These are phyloP conservation scores for Entomortierella lignicola DNA, from an alignment of 192 early-diverging fungal genomes.

Conservation along the genomic window DNA sequence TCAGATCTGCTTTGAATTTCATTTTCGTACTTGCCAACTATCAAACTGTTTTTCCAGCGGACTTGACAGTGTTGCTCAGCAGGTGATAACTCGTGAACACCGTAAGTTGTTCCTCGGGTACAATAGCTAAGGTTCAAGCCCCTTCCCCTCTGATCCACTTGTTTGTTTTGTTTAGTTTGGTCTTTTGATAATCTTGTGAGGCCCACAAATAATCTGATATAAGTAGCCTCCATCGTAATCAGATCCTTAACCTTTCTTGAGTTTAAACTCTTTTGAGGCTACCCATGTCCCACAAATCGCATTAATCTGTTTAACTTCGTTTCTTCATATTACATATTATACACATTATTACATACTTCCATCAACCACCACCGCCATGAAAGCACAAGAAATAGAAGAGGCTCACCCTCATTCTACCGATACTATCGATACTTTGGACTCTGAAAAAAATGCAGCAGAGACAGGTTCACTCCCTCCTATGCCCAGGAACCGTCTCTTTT, in stretches of 20 bases:
- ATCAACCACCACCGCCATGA: too few species aligned
- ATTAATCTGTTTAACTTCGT: not conserved
- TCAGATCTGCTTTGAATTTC: too few species aligned
- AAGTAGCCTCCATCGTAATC: not conserved
- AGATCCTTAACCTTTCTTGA: not conserved
- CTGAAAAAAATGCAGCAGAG: too few species aligned
- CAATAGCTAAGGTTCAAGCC: too few species aligned
- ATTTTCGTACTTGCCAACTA: too few species aligned
- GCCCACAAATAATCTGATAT: not conserved
- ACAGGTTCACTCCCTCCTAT: not conserved
- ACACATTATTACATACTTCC: not conserved
- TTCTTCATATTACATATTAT: not conserved
- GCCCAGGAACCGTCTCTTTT: constrained; percentile 23
- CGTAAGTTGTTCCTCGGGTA: not conserved
- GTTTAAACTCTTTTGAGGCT: not conserved
- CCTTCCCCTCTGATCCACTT: too few species aligned
- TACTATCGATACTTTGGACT: not conserved
- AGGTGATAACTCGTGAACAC: not conserved
- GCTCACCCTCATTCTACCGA: not conserved
- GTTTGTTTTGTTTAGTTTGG: too few species aligned
- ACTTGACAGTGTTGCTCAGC: too few species aligned
- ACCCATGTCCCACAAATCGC: not conserved
- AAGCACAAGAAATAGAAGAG: too few species aligned
- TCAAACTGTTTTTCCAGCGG: too few species aligned
- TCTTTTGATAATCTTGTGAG: not conserved